Percentiles rank a stretch among this genome's conserved stretches.
Conservation (phyloP, 768 basidiomycete species). For the Kwoniella mangroviensis region DNA sequence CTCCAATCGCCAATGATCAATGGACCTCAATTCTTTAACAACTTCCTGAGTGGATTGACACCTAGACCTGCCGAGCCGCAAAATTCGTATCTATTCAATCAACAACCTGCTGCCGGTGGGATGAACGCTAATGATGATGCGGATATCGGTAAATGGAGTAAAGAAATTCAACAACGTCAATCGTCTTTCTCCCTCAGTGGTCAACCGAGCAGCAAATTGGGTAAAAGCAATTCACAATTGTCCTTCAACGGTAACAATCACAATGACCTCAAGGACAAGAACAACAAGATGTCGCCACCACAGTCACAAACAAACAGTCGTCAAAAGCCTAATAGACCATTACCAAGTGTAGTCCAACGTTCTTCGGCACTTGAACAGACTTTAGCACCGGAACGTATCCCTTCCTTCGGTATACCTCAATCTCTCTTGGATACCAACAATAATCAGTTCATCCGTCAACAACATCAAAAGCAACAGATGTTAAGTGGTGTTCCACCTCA, state of each 20-base stretch:
- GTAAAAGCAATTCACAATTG: constrained; percentile 13
- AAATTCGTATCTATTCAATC: constrained; percentile 21
- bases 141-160: constrained; percentile 41
- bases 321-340: constrained; percentile 27
- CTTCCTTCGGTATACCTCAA: constrained; percentile 44
- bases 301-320: not conserved
- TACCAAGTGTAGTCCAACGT: constrained; percentile 43
- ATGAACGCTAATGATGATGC: not conserved
- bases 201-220: constrained; percentile 28
- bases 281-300: too few species aligned
- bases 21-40: constrained; percentile 24
- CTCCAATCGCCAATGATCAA: constrained; percentile 40
- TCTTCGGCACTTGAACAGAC: constrained; percentile 50
- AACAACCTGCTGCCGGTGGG: constrained; percentile 15
- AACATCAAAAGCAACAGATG: constrained; percentile 5
- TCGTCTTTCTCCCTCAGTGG: constrained; percentile 29
- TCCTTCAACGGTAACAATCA: not conserved
- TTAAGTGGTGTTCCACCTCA: constrained; percentile 21
- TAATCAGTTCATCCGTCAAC: not conserved
- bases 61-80: constrained; percentile 29
- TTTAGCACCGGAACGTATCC: constrained; percentile 52
- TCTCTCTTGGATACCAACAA: not conserved
- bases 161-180: constrained; percentile 44
- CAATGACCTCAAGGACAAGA: too few species aligned
- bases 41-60: constrained; percentile 30